Percentiles rank a stretch among this genome's conserved stretches.
Evolutionary conservation across 2,329 filamentous ascomycete genomes (phyloP).

Genomic region (Chrysoporthe austroafricana): DNA sequence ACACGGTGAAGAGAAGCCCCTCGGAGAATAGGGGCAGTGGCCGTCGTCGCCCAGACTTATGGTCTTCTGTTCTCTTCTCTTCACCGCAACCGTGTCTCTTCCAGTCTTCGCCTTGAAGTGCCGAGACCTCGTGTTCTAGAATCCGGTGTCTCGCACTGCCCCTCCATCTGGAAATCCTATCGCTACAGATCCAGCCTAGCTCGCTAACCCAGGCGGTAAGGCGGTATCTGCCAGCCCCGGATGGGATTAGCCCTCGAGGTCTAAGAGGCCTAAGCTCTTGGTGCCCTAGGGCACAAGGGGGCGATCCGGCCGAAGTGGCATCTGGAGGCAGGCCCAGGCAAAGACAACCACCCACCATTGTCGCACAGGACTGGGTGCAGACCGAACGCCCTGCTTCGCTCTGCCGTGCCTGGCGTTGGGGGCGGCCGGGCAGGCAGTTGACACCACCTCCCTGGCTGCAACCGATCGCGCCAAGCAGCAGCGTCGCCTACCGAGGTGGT

Average conservation of each 20-base stretch:
- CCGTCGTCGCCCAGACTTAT: background rate
- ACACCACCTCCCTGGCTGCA: constrained; percentile 1
- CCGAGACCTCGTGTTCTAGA: constrained; percentile 15
- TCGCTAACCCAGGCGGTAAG: constrained; percentile 51
- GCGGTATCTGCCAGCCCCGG: constrained; percentile 11
- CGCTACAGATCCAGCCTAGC: constrained; percentile 46
- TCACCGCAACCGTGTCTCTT: constrained; percentile 6
- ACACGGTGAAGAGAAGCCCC: background rate
- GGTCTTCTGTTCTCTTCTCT: background rate
- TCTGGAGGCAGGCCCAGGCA: background rate
- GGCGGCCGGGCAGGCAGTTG: constrained; percentile 3
- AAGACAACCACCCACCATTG: background rate
- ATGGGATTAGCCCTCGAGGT: constrained; percentile 5
- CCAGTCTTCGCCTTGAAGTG: background rate
- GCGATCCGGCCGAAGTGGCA: constrained; percentile 6
- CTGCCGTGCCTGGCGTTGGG: background rate
- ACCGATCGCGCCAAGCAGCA: background rate
- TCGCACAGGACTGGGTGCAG: background rate
- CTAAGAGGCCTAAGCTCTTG: background rate
- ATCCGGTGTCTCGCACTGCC: constrained; percentile 14
- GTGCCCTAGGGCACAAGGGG: background rate
- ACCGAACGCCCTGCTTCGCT: background rate
- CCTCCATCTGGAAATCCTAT: constrained; percentile 12
- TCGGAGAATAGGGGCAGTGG: background rate
- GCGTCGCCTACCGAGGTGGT: background rate